Evolutionary conservation across 2,329 filamentous ascomycete species (phyloP).

Genomic region (Cladosporium sp.): DNA sequence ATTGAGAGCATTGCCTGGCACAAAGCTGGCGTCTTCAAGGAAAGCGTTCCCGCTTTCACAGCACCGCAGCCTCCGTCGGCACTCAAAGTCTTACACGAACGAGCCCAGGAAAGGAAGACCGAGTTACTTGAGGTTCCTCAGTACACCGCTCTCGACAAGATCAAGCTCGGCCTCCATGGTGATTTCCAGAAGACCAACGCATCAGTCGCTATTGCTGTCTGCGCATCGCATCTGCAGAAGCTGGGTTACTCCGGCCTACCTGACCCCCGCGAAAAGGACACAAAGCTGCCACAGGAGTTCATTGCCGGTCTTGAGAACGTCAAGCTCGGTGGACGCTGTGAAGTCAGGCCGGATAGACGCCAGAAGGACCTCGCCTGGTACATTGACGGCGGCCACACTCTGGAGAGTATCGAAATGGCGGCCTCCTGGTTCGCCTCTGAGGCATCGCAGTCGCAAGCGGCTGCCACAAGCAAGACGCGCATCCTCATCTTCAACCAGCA

Average conservation of each 20-base stretch:
- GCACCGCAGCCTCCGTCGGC: slow-evolving; percentile 54
- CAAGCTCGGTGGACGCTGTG: slow-evolving; percentile 71
- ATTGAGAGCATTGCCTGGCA: slow-evolving; percentile 86
- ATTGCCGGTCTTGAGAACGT: slow-evolving; percentile 62
- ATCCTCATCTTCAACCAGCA: slow-evolving; percentile 91
- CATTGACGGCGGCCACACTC: slow-evolving; percentile 83
- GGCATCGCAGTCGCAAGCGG: slow-evolving; percentile 26
- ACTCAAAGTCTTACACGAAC: slow-evolving; percentile 52
- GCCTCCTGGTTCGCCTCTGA: slow-evolving; percentile 68
- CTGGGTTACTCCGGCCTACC: slow-evolving; percentile 41
- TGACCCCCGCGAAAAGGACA: slow-evolving; percentile 35
- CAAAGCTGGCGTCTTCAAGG: slow-evolving; percentile 83
- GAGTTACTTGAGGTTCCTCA: slow-evolving; percentile 46
- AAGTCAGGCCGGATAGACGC: slow-evolving; percentile 55
- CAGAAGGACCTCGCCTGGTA: slow-evolving; percentile 62
- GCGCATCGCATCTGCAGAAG: slow-evolving; percentile 53
- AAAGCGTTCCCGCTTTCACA: slow-evolving; percentile 59
- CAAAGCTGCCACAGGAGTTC: slow-evolving; percentile 58
- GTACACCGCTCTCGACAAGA: slow-evolving; percentile 44
- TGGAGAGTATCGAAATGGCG: slow-evolving; percentile 74
- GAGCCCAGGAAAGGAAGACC: slow-evolving; percentile 48
- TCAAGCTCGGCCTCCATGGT: slow-evolving; percentile 57
- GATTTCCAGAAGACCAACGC: slow-evolving; percentile 63
- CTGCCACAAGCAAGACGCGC: slow-evolving; percentile 37
- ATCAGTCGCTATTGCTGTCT: slow-evolving; percentile 56